phyloP scores from a whole-genome alignment of 2,329 filamentous ascomycete species.

The Talaromyces piceae region DNA sequence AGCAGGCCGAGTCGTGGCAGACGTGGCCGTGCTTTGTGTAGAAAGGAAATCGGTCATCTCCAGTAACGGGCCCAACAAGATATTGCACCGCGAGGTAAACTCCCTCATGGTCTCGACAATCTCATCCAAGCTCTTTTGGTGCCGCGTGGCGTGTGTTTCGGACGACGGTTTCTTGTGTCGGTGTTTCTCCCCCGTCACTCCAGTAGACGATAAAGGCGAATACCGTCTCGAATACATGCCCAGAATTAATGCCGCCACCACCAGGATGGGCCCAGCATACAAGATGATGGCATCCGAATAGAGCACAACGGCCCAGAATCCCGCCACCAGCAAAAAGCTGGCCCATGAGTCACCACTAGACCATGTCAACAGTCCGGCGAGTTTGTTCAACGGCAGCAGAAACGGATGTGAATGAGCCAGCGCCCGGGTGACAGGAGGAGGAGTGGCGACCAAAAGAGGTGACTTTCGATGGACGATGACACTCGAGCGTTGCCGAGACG shows the following conservation, averaged over 20 bases:
- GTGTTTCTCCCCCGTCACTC: conserved; percentile 61
- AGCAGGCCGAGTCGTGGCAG: conserved; percentile 81
- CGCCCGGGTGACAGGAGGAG: conserved; percentile 87
- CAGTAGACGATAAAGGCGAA: conserved; percentile 80
- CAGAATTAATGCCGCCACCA: conserved; percentile 70
- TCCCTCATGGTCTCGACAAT: conserved; percentile 90
- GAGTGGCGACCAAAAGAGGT: conserved; percentile 83
- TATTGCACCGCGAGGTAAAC: conserved; percentile 86
- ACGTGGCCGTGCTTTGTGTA: conserved; percentile 82
- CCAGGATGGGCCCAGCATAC: conserved; percentile 72
- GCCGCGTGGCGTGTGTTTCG: conserved; percentile 62
- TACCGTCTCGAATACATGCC: conserved; percentile 91
- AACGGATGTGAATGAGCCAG: conserved; percentile 95
- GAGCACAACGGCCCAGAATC: conserved; percentile 77
- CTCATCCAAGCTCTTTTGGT: conserved; percentile 91
- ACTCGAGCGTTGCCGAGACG: conserved; percentile 72
- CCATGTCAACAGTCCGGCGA: conserved; percentile 85
- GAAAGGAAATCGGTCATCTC: conserved; percentile 88
- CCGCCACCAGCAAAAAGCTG: conserved; percentile 79
- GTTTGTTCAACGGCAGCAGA: conserved; percentile 76
- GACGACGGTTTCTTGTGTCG: conserved; percentile 44
- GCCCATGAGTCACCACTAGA: conserved; percentile 92
- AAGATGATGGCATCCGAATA: conserved; percentile 81
- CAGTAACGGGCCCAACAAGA: conserved; percentile 80
- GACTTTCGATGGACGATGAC: conserved; percentile 97